Conservation (phyloP, 441 rosid species). For the Dalechampia spathulata region DNA sequence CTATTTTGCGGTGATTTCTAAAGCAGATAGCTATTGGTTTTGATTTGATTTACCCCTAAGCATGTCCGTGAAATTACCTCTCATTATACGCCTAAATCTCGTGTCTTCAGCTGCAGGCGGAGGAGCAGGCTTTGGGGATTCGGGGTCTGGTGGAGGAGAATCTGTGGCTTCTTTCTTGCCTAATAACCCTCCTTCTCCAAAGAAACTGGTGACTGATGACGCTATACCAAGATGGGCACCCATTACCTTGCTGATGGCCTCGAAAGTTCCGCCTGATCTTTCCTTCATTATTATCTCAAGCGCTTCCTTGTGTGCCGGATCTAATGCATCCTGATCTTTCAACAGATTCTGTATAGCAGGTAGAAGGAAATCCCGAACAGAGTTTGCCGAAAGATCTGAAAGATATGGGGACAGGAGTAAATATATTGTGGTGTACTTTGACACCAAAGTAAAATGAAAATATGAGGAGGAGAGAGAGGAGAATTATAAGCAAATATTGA, state of each 20-base stretch:
- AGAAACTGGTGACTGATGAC: conserved; percentile 81
- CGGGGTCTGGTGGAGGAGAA: conserved; percentile 30
- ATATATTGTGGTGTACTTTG: too few species aligned
- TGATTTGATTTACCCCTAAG: conserved; percentile 61
- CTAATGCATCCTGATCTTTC: conserved; percentile 76
- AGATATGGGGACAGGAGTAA: conserved; percentile 5
- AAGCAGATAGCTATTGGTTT: conserved; percentile 18
- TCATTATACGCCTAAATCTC: conserved; percentile 89
- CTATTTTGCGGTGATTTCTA: neutral
- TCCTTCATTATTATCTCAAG: conserved; percentile 88
- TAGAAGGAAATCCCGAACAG: conserved; percentile 68
- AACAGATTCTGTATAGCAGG: conserved; percentile 80
- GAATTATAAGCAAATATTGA: too few species aligned
- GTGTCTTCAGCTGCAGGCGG: conserved; percentile 63
- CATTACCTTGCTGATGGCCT: conserved; percentile 82
- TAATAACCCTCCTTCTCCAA: conserved; percentile 74
- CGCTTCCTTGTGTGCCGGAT: conserved; percentile 97
- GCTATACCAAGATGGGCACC: conserved; percentile 92
- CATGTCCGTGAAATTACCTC: conserved; percentile 84
- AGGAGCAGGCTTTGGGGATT: conserved; percentile 39
- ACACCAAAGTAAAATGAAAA: too few species aligned
- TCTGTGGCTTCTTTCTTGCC: conserved; percentile 74
- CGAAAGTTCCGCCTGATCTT: conserved; percentile 83
- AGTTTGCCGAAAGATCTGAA: conserved; percentile 66
- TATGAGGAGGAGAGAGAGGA: too few species aligned